These are phyloP conservation scores for Urochloa ruziziensis DNA, from an alignment of 176 grass and related monocot genomes.

Conservation along the genomic window DNA sequence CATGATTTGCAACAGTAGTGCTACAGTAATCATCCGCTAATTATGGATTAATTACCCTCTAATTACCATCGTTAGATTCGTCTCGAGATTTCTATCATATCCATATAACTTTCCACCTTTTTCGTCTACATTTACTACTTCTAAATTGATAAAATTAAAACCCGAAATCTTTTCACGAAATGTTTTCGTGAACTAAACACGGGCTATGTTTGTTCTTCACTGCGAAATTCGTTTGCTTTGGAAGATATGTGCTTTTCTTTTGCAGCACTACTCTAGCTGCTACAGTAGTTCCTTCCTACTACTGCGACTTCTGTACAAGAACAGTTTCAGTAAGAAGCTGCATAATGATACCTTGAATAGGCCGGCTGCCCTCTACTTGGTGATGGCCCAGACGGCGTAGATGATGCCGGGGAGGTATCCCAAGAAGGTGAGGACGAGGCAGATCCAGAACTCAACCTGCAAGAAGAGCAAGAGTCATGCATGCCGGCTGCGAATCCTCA, in stretches of 20 bases:
- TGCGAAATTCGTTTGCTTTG: not conserved
- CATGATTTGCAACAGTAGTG: too few species aligned
- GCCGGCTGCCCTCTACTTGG: slow-evolving; percentile 46
- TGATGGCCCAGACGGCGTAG: slow-evolving; percentile 82
- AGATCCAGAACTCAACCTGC: slow-evolving; percentile 95
- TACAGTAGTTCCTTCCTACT: not conserved
- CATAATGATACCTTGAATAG: too few species aligned
- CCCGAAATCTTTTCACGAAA: too few species aligned
- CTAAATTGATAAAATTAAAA: too few species aligned
- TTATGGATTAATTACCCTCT: too few species aligned
- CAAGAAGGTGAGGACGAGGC: slow-evolving; percentile 70
- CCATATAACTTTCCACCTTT: too few species aligned
- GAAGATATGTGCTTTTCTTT: not conserved
- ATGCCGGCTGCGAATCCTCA: too few species aligned
- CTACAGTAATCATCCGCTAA: too few species aligned
- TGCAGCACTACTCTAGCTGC: not conserved
- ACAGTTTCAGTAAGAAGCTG: not conserved
- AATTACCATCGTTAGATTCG: too few species aligned
- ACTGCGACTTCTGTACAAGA: not conserved
- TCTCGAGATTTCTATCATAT: too few species aligned
- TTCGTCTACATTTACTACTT: too few species aligned
- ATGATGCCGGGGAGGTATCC: slow-evolving; percentile 89
- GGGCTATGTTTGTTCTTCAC: not conserved
- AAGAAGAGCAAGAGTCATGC: not conserved
- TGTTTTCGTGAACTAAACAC: too few species aligned